Evolutionary conservation across 441 rosid species (phyloP).

Genomic region (Erodium trifolium): DNA sequence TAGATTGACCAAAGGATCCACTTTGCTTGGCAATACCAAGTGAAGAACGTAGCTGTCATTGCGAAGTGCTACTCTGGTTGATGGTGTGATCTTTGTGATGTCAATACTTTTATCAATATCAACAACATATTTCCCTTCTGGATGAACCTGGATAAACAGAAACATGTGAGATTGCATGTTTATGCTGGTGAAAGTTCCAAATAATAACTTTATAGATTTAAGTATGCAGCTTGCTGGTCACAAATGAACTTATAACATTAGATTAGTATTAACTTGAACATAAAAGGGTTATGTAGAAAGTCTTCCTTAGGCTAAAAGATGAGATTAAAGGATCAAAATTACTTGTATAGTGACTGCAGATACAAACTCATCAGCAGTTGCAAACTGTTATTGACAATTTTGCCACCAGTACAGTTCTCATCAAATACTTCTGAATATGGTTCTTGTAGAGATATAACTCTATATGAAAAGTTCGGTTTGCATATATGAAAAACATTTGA

Average conservation of each 20-base stretch:
- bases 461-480: not conserved
- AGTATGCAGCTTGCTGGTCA: not conserved
- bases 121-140: constrained; percentile 96
- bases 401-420: not conserved
- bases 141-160: constrained; percentile 62
- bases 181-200: not conserved
- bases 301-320: not conserved
- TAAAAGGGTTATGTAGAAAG: not conserved
- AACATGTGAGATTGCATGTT: not conserved
- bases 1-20: constrained; percentile 81
- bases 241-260: not conserved
- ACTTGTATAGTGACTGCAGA: not conserved
- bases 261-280: not conserved
- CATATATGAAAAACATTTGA: not conserved
- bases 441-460: not conserved
- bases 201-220: not conserved
- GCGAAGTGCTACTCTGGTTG: constrained; percentile 94
- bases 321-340: not conserved
- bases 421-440: not conserved
- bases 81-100: constrained; percentile 85
- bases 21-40: constrained; percentile 87
- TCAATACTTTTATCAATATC: constrained; percentile 91
- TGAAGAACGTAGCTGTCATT: constrained; percentile 97
- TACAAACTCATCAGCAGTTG: not conserved
- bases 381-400: not conserved